Percentiles rank a stretch among this genome's conserved stretches.
These are phyloP conservation scores for Alternaria triticina DNA, from an alignment of 2,329 filamentous ascomycete genomes.

Conservation along the genomic window DNA sequence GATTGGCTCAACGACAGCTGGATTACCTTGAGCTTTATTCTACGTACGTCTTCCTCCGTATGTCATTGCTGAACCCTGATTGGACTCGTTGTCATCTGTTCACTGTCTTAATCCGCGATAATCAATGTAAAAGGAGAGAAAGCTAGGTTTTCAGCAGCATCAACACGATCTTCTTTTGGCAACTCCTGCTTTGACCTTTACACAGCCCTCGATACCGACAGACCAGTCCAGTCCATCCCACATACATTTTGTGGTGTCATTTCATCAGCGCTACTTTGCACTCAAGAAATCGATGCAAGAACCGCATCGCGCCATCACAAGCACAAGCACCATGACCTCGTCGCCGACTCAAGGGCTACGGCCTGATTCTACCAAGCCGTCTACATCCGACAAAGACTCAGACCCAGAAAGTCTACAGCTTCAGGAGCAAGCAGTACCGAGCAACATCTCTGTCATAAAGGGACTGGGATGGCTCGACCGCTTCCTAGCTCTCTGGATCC, in stretches of 20 bases:
- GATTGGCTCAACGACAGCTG: background rate
- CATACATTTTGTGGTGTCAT: background rate
- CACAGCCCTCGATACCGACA: background rate
- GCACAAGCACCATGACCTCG: background rate
- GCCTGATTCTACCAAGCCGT: background rate
- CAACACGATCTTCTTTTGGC: background rate
- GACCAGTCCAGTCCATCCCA: background rate
- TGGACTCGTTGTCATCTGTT: background rate
- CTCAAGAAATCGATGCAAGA: background rate
- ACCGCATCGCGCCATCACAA: background rate
- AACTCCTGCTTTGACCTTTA: background rate
- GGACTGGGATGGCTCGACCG: constrained; percentile 35
- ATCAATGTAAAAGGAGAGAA: background rate
- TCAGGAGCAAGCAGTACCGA: background rate
- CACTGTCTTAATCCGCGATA: background rate
- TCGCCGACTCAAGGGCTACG: background rate
- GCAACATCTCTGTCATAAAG: constrained; percentile 32
- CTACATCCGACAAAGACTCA: background rate
- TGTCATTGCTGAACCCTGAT: background rate
- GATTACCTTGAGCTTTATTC: too few relatives aligned
- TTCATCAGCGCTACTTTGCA: background rate
- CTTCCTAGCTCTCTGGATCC: constrained; percentile 61
- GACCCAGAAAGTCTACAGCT: constrained; percentile 1
- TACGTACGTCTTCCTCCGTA: background rate
- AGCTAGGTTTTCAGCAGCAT: background rate